Base-by-base conservation (phyloP, 441 rosid genomes). In the Gossypium davidsonii region DNA sequence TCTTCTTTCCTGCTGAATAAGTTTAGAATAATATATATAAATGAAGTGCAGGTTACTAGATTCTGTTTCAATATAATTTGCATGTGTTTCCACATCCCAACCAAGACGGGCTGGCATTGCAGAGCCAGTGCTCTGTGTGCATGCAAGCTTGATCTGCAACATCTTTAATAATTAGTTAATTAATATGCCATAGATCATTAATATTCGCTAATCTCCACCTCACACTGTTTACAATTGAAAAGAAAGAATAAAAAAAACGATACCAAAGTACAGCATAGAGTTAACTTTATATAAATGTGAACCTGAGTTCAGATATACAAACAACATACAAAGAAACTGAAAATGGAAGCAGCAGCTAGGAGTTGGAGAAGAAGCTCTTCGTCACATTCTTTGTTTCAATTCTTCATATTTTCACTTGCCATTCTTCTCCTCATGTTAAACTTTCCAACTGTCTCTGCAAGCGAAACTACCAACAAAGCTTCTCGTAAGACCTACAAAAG, bases 401-500 rank as follows among this genome's bases (percentile, higher is more conserved):
- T 57, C 15, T 4, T 77, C 14, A 25, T 63, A 37, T 28, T 62
- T 48, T 72, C 78, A 49, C 75, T 84, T 23, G 10, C 78, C 31
- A 73, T 74, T 70, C 66, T 86, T 68, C 66, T 86, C 10, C 39
- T 84, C 34, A 4, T 57, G 25, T 73, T 80, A 37, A 68, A 46
- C 65, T 44, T 68, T 17, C 64, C 74, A 1, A 71, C 72, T 46
- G 64, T 79, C 21, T 31, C 73, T 18, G 81, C 86, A 74, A 65
- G 75, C 62, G 20, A 84, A 75, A 5, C 42, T 18, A 20, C 67
- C 49, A 12, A 79, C 17, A 44, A 52, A 14, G 15, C 37, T 26
- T 5, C 79, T 49, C 14, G 44, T 62, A 70, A 76, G 8, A 67
- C 78, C 49, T 85, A 86, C 90, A 84, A 56, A 69, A 82, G 62